A percentile compares a stretch with the other conserved stretches of the same genome.
phyloP scores from a whole-genome alignment of 495 filamentous ascomycete genomes.

The Penicillium cataractarum region DNA sequence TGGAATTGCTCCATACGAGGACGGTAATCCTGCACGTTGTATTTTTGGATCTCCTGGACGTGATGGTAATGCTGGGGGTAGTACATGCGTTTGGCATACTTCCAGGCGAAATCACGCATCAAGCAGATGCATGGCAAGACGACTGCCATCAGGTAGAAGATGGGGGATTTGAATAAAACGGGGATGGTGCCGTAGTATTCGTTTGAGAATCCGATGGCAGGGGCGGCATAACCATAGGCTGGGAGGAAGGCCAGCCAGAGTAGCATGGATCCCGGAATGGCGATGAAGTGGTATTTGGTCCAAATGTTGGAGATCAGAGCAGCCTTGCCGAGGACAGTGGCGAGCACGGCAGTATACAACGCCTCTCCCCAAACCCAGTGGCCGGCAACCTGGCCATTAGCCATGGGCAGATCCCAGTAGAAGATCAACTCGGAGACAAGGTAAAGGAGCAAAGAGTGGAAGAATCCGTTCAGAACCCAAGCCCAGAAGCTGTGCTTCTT shows the following conservation, averaged over 20 bases:
- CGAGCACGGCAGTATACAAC: conserved; percentile 87
- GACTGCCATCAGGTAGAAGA: conserved; percentile 88
- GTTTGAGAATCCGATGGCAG: conserved; percentile 76
- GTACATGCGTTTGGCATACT: conserved; percentile 94
- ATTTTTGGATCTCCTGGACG: conserved; percentile 99
- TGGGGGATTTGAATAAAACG: conserved; percentile 74
- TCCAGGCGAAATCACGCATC: conserved; percentile 83
- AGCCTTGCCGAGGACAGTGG: conserved; percentile 93
- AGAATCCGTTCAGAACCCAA: conserved; percentile 93
- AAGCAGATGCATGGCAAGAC: conserved; percentile 82
- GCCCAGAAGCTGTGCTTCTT: conserved; percentile 85
- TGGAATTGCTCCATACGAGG: conserved; percentile 99
- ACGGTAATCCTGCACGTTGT: conserved; percentile 98
- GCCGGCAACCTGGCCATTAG: conserved; percentile 77
- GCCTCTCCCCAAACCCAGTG: conserved; percentile 98
- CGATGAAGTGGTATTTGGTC: conserved; percentile 97
- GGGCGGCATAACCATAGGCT: conserved; percentile 87
- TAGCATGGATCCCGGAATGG: conserved; percentile 90
- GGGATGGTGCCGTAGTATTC: conserved; percentile 88
- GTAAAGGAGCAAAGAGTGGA: conserved; percentile 93
- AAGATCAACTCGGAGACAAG: conserved; percentile 81
- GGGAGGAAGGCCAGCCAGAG: conserved; percentile 92
- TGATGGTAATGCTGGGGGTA: conserved; percentile 95
- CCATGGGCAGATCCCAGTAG: conserved; percentile 72
- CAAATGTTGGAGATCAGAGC: conserved; percentile 94